Evolutionary conservation across 768 basidiomycete species (phyloP).

Genomic region (Boletellus ananiceps): DNA sequence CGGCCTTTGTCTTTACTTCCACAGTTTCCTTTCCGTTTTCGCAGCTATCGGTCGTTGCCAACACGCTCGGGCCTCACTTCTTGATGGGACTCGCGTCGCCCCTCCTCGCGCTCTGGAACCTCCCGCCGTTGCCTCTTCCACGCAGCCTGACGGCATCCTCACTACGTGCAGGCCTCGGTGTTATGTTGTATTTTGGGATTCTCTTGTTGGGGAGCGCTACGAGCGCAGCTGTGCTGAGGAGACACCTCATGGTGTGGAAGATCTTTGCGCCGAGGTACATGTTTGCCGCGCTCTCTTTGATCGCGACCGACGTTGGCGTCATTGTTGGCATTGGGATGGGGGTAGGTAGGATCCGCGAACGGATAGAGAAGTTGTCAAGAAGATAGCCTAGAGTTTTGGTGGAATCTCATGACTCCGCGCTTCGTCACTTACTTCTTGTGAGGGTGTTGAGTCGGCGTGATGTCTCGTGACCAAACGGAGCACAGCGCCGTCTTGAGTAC

Average conservation of each 20-base stretch:
- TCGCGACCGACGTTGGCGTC: conserved; percentile 64
- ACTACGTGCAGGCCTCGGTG: conserved; percentile 53
- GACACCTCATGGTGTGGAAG: conserved; percentile 99
- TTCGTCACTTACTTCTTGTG: too few relatives aligned
- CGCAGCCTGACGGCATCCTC: conserved; percentile 33
- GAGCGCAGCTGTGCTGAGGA: conserved; percentile 67
- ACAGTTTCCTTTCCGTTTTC: conserved; percentile 70
- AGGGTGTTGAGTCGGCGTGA: not conserved
- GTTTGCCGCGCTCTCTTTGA: conserved; percentile 58
- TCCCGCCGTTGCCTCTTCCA: conserved; percentile 49
- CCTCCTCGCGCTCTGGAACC: conserved; percentile 79
- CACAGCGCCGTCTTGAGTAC: too few relatives aligned
- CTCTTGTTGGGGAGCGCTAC: conserved; percentile 66
- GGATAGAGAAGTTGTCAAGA: conserved; percentile 20
- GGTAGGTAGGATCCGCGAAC: conserved; percentile 16
- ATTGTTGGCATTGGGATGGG: conserved; percentile 23
- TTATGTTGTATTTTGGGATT: conserved; percentile 65
- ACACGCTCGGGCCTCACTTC: conserved; percentile 72
- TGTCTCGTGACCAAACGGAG: not conserved
- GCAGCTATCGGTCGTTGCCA: conserved; percentile 66
- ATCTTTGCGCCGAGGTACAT: conserved; percentile 96
- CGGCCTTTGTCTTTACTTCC: conserved; percentile 77
- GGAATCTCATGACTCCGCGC: not conserved
- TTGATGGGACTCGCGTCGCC: conserved; percentile 64
- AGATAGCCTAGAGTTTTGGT: conserved; percentile 6